Percentiles rank a stretch among this genome's conserved stretches.
phyloP scores from a whole-genome alignment of 179 eudicot species.

The Silene coronaria region DNA sequence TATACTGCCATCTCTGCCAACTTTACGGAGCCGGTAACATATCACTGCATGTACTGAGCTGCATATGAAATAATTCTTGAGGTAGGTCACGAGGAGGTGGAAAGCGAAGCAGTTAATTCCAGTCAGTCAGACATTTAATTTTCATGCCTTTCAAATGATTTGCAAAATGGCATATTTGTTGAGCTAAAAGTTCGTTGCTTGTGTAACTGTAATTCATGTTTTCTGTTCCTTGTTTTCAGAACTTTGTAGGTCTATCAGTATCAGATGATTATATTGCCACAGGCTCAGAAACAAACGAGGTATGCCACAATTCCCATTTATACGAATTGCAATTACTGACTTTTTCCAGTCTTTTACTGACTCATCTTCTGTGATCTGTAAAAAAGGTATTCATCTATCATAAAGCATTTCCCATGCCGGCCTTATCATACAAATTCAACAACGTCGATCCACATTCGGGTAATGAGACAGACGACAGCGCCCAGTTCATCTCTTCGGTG shows the following conservation, averaged over 20 bases:
- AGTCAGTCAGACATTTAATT: background rate
- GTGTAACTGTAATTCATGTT: background rate
- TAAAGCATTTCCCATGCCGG: conserved; percentile 91
- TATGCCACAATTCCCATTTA: conserved; percentile 18
- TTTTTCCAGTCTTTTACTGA: background rate
- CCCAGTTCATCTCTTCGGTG: conserved; percentile 83
- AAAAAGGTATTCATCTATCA: conserved; percentile 74
- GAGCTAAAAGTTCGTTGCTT: background rate
- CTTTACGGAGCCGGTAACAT: background rate
- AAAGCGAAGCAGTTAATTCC: background rate
- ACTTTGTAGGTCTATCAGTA: conserved; percentile 84
- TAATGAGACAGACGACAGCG: conserved; percentile 50
- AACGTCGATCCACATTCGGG: conserved; percentile 56
- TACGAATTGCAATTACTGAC: background rate
- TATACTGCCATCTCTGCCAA: background rate
- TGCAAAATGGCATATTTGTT: background rate
- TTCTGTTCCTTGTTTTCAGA: conserved; percentile 40
- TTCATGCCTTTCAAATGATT: background rate
- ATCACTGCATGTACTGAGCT: background rate
- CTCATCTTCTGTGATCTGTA: background rate
- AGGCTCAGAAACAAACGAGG: conserved; percentile 97
- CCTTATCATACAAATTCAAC: conserved; percentile 57
- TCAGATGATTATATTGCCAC: conserved; percentile 90
- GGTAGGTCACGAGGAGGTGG: background rate
- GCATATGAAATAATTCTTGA: background rate